Conservation (phyloP, 768 basidiomycete species). For the Lentinula detonsa region DNA sequence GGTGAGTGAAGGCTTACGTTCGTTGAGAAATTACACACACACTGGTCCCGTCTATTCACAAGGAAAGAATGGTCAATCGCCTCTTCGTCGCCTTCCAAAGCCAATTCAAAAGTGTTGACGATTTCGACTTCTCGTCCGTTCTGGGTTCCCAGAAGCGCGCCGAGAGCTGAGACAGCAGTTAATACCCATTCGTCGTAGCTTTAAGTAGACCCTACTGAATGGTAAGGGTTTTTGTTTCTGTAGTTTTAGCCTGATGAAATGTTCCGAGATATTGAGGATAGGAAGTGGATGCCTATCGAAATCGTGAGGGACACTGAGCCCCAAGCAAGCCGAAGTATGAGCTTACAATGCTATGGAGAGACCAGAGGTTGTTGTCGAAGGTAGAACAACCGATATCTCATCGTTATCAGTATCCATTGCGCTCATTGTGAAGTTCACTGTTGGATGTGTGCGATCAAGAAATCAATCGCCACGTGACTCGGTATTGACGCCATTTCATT, state of each 20-base stretch:
- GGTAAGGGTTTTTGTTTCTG: conserved; percentile 56
- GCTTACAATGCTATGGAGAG: conserved; percentile 70
- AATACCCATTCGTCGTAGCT: not conserved
- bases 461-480: not conserved
- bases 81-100: conserved; percentile 50
- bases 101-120: conserved; percentile 93
- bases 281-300: conserved; percentile 84
- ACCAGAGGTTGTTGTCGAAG: conserved; percentile 66
- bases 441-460: not conserved
- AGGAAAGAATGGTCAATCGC: conserved; percentile 80
- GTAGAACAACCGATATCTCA: conserved; percentile 67
- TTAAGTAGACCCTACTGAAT: conserved; percentile 47
- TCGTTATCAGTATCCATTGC: conserved; percentile 67
- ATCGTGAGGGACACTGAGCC: conserved; percentile 11
- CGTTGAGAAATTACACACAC: conserved; percentile 27
- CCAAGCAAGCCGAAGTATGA: not conserved
- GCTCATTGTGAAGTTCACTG: conserved; percentile 19
- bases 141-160: conserved; percentile 91
- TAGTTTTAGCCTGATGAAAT: conserved; percentile 80
- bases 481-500: not conserved
- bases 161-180: conserved; percentile 48
- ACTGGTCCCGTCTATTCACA: conserved; percentile 81
- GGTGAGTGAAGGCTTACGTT: not conserved
- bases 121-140: conserved; percentile 94
- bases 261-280: conserved; percentile 95